Evolutionary conservation across 2,329 filamentous ascomycete species (phyloP).

Genomic region (Botryotinia globosa): DNA sequence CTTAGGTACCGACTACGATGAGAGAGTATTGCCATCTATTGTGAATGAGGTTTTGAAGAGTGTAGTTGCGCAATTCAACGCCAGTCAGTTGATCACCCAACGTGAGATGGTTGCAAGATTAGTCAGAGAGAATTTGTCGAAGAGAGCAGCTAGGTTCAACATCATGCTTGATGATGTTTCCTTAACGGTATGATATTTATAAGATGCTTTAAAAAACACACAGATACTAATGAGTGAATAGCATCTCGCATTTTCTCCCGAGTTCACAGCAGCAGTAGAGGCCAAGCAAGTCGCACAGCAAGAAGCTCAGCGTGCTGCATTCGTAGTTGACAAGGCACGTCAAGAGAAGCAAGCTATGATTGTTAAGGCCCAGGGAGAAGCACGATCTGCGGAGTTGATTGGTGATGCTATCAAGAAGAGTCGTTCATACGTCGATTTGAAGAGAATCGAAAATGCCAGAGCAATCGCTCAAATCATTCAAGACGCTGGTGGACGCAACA

Average conservation of each 20-base stretch:
- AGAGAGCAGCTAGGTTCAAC: constrained; percentile 92
- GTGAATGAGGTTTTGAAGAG: constrained; percentile 99
- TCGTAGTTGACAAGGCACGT: constrained; percentile 96
- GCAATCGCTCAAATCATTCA: constrained; percentile 85
- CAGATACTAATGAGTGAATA: constrained; percentile 35
- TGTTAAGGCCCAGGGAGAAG: constrained; percentile 97
- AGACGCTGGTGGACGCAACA: constrained; percentile 83
- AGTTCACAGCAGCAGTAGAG: constrained; percentile 71
- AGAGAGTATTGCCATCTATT: constrained; percentile 93
- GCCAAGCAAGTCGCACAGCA: constrained; percentile 78
- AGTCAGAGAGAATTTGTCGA: constrained; percentile 88
- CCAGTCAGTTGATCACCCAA: constrained; percentile 96
- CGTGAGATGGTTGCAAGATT: constrained; percentile 92
- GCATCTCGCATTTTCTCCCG: constrained; percentile 71
- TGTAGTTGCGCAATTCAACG: constrained; percentile 98
- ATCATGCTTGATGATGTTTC: constrained; percentile 97
- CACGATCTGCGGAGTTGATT: constrained; percentile 93
- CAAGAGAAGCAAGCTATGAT: constrained; percentile 99
- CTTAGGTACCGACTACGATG: constrained; percentile 92
- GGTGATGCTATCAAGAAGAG: constrained; percentile 99
- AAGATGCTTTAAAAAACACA: not conserved
- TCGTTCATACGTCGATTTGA: constrained; percentile 92
- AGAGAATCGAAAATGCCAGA: constrained; percentile 96
- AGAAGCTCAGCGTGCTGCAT: constrained; percentile 94
- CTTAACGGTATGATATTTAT: constrained; percentile 67